Evolutionary conservation across 192 early-diverging fungal species (phyloP).

Genomic region (Coemansia javaensis): DNA sequence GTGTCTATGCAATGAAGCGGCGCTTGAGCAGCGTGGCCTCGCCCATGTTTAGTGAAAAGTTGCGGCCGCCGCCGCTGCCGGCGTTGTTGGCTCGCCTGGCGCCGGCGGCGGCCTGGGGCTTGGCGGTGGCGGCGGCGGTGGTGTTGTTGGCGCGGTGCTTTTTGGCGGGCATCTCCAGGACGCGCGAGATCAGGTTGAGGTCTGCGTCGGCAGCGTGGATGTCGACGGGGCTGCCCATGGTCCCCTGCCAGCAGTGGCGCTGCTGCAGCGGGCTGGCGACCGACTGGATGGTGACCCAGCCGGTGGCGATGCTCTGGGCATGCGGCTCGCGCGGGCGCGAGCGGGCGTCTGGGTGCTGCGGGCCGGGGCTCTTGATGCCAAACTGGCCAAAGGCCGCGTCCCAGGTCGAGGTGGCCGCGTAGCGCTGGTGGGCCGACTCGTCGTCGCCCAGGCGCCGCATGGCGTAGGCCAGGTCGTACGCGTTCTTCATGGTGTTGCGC

Average conservation of each 20-base stretch:
- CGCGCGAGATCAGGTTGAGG: conserved; percentile 43
- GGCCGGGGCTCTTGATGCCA: conserved; percentile 45
- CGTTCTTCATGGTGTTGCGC: conserved; percentile 63
- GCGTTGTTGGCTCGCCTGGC: not conserved
- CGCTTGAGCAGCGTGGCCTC: conserved; percentile 48
- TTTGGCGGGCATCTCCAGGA: conserved; percentile 43
- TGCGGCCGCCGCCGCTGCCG: not conserved
- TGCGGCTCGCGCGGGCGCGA: conserved; percentile 19
- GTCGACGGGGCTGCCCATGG: conserved; percentile 47
- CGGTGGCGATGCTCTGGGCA: conserved; percentile 40
- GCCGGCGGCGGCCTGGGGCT: conserved; percentile 6
- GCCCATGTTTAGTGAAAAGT: conserved; percentile 49
- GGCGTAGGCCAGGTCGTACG: conserved; percentile 71
- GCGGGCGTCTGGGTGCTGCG: conserved; percentile 13
- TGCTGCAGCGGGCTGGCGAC: conserved; percentile 45
- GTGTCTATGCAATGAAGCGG: conserved; percentile 31
- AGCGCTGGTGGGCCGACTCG: conserved; percentile 39
- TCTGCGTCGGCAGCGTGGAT: conserved; percentile 46
- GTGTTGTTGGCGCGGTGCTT: conserved; percentile 32
- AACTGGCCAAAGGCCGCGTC: conserved; percentile 47
- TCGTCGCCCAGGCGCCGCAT: conserved; percentile 74
- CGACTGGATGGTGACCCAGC: conserved; percentile 51
- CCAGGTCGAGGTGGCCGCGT: conserved; percentile 42
- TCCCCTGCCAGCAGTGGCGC: conserved; percentile 52
- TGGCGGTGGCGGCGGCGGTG: no score